These are phyloP conservation scores for Epichloe gansuensis DNA, from an alignment of 2,329 filamentous ascomycete genomes.

Conservation along the genomic window DNA sequence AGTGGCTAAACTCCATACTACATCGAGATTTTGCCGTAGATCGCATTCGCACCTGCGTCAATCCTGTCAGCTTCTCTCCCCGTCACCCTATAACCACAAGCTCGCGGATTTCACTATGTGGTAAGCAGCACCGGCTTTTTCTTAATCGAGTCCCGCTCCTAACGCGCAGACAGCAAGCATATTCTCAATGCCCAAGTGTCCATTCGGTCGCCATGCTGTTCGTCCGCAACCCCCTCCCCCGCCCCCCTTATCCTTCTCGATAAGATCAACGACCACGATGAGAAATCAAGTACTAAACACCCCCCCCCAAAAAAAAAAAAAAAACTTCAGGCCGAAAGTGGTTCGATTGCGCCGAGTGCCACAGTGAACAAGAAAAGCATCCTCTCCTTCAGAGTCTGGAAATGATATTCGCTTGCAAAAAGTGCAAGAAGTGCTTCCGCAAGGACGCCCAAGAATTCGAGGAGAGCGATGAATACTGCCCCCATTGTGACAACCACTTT, in stretches of 20 bases:
- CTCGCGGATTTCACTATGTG: conserved; percentile 19
- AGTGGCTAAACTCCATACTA: background rate
- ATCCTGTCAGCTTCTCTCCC: background rate
- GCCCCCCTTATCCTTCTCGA: background rate
- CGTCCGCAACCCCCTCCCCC: conserved; percentile 17
- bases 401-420: conserved; percentile 95
- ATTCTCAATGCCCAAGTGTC: conserved; percentile 95
- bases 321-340: conserved; percentile 66
- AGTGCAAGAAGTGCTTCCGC: conserved; percentile 96
- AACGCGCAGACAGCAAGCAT: conserved; percentile 60
- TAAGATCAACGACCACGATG: background rate
- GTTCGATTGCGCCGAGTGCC: conserved; percentile 98
- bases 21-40: background rate
- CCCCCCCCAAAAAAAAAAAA: background rate
- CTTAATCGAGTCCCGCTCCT: background rate
- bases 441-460: conserved; percentile 90
- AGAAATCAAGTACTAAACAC: background rate
- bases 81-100: background rate
- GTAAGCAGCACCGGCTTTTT: conserved; percentile 12
- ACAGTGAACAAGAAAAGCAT: conserved; percentile 69
- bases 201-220: conserved; percentile 93
- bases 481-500: conserved; percentile 97
- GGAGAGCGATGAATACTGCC: conserved; percentile 96
- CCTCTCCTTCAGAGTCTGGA: conserved; percentile 64
- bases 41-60: background rate